Conservation (phyloP, 108 stramenopile species). For the Nannochloropsis granulata region DNA sequence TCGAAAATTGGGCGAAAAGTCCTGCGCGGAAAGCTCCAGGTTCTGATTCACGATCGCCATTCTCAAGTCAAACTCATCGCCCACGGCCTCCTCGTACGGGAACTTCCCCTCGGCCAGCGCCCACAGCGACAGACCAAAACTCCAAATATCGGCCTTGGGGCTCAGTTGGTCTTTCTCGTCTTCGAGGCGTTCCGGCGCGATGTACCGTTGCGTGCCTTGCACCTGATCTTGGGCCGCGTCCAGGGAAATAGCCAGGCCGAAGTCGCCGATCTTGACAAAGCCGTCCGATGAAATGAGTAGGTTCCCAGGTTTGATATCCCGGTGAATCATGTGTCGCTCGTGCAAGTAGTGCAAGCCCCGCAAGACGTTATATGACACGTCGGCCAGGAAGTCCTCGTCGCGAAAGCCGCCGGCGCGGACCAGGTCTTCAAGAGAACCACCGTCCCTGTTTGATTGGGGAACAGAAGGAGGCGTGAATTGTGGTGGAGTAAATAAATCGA, state of each 20-base stretch:
- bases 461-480: background rate
- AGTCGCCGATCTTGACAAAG: conserved; percentile 41
- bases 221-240: background rate
- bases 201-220: background rate
- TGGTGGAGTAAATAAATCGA: too few species aligned
- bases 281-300: conserved; percentile 29
- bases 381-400: conserved; percentile 36
- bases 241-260: conserved; percentile 29
- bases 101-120: background rate
- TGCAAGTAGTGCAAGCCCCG: conserved; percentile 42
- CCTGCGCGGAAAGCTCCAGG: background rate
- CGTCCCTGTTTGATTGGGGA: background rate
- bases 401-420: conserved; percentile 23
- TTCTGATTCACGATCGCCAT: background rate
- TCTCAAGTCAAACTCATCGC: background rate
- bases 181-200: background rate
- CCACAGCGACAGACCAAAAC: background rate
- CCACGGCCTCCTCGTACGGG: background rate
- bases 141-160: background rate
- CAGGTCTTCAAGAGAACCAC: background rate
- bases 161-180: background rate
- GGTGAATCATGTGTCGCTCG: conserved; percentile 37
- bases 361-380: conserved; percentile 33
- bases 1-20: background rate
- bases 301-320: conserved; percentile 52